These are phyloP conservation scores for Phoma sp. DNA, from an alignment of 2,329 filamentous ascomycete species.

Conservation along the genomic window DNA sequence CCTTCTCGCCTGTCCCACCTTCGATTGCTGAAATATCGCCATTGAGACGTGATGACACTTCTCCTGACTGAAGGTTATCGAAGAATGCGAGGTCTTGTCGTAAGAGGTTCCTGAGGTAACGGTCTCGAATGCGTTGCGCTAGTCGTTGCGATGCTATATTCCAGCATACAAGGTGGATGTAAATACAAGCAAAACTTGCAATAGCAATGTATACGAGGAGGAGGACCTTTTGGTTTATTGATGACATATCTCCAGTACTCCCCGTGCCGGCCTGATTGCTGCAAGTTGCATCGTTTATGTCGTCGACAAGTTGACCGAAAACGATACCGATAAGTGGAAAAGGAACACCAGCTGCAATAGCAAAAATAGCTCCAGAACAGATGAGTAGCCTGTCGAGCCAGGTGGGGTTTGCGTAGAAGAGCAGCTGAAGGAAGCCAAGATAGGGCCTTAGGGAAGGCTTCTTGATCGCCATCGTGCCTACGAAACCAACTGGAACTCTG, in stretches of 20 bases:
- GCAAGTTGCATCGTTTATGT: constrained; percentile 66
- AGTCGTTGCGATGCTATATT: constrained; percentile 69
- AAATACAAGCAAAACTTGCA: constrained; percentile 69
- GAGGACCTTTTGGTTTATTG: constrained; percentile 67
- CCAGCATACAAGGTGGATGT: constrained; percentile 70
- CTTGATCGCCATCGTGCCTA: constrained; percentile 37
- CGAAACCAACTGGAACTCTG: constrained; percentile 17
- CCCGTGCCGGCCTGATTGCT: constrained; percentile 33
- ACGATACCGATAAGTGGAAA: constrained; percentile 70
- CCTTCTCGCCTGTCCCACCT: constrained; percentile 74
- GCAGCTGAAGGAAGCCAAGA: constrained; percentile 43
- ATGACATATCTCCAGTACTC: constrained; percentile 41
- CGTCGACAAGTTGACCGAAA: constrained; percentile 69
- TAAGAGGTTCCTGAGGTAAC: constrained; percentile 66
- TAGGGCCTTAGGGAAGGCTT: constrained; percentile 38
- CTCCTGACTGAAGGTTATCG: constrained; percentile 67
- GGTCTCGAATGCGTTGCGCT: constrained; percentile 67
- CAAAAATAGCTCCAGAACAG: constrained; percentile 51
- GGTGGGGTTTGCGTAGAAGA: constrained; percentile 48
- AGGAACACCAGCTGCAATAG: constrained; percentile 67
- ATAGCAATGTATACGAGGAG: constrained; percentile 69
- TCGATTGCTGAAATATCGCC: constrained; percentile 72
- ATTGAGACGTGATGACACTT: constrained; percentile 69
- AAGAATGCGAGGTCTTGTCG: constrained; percentile 70
- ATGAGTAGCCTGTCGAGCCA: constrained; percentile 49